Evolutionary conservation across 768 basidiomycete species (phyloP), one percentile per base, ranked within the genome.

Genomic region (Tricholoma bakamatsutake): DNA sequence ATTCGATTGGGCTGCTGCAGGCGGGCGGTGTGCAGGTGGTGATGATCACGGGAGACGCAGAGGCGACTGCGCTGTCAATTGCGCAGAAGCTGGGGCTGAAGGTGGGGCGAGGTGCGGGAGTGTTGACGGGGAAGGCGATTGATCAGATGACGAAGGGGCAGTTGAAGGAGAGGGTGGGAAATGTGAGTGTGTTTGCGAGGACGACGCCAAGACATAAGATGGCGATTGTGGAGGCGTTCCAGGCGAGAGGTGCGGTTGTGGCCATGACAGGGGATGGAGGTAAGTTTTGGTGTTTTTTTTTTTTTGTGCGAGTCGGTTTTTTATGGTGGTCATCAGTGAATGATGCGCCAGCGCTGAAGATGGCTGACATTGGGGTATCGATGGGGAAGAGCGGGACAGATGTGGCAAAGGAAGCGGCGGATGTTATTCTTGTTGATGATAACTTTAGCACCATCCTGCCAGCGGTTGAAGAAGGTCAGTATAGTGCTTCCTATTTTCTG

Each of bases 381-480:
- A 98, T 98, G 96, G 96, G 96, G 55, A 93, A 90, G 72, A 92
- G 90, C 58, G 96, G 96, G n/a, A 97, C 96, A 17, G 96, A 98
- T 67, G 96, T 98, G 10, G 94, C 96, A 24, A 98, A 98, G 71
- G 96, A 98, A 72, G 95, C 95, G 8, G 95, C 96, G 6, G 93
- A 98, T 72, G 86, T 94, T 63, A 97, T 98, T 63, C 81, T 98
- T 17, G 95, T 97, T 31, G 94, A 98, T 66, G 96, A 98, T 69
- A 95, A 98, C 70, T 98, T 98, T 65, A 90, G 83, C 57, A 97
- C 95, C 1, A 93, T 98, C 56, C 71, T 98, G 37, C 90, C 93
- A 13, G 95, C 96, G 5, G 85, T 98, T 40, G 93, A 96, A 74
- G 93, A 96, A 77, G 92, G 90, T 87, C 7, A 24, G 59, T 42